A percentile compares a stretch with the other conserved stretches of the same genome.
phyloP scores from a whole-genome alignment of 257 asterid species.

The Paulownia fortunei region DNA sequence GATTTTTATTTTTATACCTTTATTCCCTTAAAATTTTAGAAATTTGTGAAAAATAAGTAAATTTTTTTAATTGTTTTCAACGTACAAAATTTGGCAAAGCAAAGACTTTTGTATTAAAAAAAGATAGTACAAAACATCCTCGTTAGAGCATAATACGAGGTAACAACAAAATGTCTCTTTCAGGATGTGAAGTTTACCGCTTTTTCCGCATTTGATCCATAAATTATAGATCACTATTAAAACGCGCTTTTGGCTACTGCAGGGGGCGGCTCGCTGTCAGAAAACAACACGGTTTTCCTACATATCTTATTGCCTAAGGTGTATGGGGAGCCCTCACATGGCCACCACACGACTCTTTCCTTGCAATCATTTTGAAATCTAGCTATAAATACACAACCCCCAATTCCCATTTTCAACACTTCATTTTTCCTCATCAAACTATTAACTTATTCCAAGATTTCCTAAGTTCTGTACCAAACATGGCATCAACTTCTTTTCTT shows the following conservation, averaged over 20 bases:
- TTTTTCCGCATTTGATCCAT: constrained; percentile 13
- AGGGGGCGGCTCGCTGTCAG: constrained; percentile 41
- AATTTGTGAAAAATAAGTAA: too few relatives aligned
- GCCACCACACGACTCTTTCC: constrained; percentile 28
- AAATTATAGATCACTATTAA: background rate
- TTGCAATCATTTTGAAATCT: background rate
- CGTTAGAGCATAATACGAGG: too few relatives aligned
- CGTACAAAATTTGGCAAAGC: too few relatives aligned
- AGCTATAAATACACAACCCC: constrained; percentile 28
- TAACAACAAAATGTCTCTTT: constrained; percentile 1
- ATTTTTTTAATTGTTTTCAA: too few relatives aligned
- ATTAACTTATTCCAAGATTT: background rate
- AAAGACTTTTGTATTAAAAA: too few relatives aligned
- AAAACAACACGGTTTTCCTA: constrained; percentile 28
- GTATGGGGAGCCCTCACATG: constrained; percentile 17
- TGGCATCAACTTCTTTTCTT: constrained; percentile 36
- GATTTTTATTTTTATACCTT: too few relatives aligned
- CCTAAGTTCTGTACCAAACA: background rate
- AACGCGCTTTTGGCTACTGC: constrained; percentile 28
- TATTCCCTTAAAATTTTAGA: too few relatives aligned
- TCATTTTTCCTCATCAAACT: background rate
- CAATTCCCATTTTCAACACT: background rate
- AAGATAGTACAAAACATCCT: too few relatives aligned
- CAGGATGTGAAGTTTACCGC: background rate
- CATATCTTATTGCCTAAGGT: constrained; percentile 14